Base-by-base conservation (phyloP, 1,139 yeast species). In the Cylindricascospora bacillispora region DNA sequence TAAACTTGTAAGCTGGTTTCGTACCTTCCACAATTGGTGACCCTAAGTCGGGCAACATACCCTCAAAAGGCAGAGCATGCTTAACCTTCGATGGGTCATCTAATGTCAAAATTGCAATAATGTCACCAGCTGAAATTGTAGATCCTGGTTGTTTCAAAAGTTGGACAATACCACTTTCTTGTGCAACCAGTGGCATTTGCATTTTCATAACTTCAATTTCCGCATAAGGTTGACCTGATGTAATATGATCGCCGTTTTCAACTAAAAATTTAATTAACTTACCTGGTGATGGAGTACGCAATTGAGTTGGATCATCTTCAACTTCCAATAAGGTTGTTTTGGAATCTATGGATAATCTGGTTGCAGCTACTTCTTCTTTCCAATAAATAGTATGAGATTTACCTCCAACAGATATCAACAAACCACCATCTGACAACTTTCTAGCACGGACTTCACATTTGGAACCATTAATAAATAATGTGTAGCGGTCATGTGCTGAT, bases 181-280 rank as follows among this genome's bases (percentile, higher is more conserved):
- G 83, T 20, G 95, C 89, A 49, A 83, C 65, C 50, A 86, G 67
- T 30, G 93, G 93, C 92, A 81, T 81, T 57, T 81, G 79, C 97
- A 86, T 86, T 62, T 89, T 89, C 99, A 89, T 89, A 44, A 89
- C 98, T 63, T 89, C 99, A 35, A 89, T 95, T 62, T 89, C 98
- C 27, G 98, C 98, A 52, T 73, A 92, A 27, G 95, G 75, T 61
- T 89, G 94, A 37, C 98, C 98, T 37, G 93, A 76, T 38, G 62
- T 62, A 45, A 89, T 73, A 49, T 86, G 97, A 43, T 89, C 98
- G 43, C 98, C 98, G 47, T 80, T 80, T 53, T 89, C 97, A 38
- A 89, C 93, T 47, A 89, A 67, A 58, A 74, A 92, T 56, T 83
- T 83, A 36, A 86, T 93, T 46, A 89, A 70, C 61, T 92, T 89